Evolutionary conservation across 164 flowering plant genomes (phyloP).

Genomic region (Saururus chinensis): DNA sequence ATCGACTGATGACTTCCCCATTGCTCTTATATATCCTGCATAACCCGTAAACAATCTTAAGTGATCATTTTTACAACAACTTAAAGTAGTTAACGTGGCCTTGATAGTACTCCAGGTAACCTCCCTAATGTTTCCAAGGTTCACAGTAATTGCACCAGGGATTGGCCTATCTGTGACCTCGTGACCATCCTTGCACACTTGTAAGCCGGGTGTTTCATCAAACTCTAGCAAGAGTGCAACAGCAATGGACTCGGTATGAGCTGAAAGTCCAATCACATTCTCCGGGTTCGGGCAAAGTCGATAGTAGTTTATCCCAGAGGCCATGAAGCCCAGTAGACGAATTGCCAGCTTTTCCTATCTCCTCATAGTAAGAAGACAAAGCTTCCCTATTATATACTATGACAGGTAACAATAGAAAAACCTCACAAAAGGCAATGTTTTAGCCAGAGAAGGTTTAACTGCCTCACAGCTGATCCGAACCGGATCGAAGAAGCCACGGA

Average conservation of each 20-base stretch:
- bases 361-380: neutral
- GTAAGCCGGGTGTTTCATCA: conserved; percentile 5
- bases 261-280: conserved; percentile 1
- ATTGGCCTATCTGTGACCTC: conserved; percentile 4
- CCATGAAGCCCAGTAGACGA: conserved; percentile 7
- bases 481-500: conserved; percentile 3
- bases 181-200: conserved; percentile 4
- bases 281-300: conserved; percentile 5
- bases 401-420: neutral
- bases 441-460: no score
- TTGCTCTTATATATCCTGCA: conserved; percentile 11
- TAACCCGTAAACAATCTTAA: conserved; percentile 1
- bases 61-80: no score
- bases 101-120: neutral
- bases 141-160: conserved; percentile 1
- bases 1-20: conserved; percentile 4
- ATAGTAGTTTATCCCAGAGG: conserved; percentile 6
- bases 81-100: neutral
- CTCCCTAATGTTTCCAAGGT: conserved; percentile 1
- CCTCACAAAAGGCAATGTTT: no score
- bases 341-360: conserved; percentile 3
- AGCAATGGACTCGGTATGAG: conserved; percentile 4
- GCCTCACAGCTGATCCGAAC: no score
- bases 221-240: conserved; percentile 5
- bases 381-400: conserved; percentile 8